Conservation (phyloP, 192 early-diverging fungal genomes). For the Linnemannia hyalina region DNA sequence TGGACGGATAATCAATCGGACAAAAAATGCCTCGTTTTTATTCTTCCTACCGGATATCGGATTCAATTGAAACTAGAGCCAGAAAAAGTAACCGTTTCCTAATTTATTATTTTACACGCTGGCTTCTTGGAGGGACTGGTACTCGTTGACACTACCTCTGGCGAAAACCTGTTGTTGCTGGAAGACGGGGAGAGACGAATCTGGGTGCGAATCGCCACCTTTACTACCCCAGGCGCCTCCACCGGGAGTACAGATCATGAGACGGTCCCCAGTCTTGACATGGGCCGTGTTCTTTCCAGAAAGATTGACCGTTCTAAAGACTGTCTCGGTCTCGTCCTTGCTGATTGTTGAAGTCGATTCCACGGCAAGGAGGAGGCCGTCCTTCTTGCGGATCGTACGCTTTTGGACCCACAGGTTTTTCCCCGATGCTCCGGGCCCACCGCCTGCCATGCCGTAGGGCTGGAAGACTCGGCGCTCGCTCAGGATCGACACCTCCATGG, state of each 20-base stretch:
- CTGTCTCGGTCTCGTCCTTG: constrained; percentile 27
- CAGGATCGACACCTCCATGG: constrained; percentile 90
- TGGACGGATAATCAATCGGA: no score
- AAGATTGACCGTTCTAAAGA: constrained; percentile 72
- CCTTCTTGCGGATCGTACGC: constrained; percentile 50
- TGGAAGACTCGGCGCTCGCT: constrained; percentile 91
- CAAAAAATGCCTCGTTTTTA: no score
- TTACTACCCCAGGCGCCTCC: constrained; percentile 87
- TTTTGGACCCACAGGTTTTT: constrained; percentile 84
- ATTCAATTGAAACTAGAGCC: no score
- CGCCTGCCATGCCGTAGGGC: constrained; percentile 91
- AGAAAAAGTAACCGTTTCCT: not conserved
- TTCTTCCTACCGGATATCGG: no score
- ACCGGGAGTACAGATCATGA: constrained; percentile 91
- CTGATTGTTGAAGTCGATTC: not conserved
- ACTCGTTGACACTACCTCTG: constrained; percentile 45
- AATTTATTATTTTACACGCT: constrained; percentile 20
- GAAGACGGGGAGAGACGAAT: not conserved
- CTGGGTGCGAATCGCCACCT: constrained; percentile 3
- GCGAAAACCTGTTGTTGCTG: constrained; percentile 29
- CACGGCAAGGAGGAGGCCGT: constrained; percentile 20
- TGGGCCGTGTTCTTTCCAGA: constrained; percentile 91
- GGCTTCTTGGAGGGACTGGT: constrained; percentile 46
- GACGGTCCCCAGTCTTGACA: constrained; percentile 82
- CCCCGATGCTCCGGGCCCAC: constrained; percentile 77